Base-by-base conservation (phyloP, 2,329 filamentous ascomycete species). In the Xylariaceae sp. region DNA sequence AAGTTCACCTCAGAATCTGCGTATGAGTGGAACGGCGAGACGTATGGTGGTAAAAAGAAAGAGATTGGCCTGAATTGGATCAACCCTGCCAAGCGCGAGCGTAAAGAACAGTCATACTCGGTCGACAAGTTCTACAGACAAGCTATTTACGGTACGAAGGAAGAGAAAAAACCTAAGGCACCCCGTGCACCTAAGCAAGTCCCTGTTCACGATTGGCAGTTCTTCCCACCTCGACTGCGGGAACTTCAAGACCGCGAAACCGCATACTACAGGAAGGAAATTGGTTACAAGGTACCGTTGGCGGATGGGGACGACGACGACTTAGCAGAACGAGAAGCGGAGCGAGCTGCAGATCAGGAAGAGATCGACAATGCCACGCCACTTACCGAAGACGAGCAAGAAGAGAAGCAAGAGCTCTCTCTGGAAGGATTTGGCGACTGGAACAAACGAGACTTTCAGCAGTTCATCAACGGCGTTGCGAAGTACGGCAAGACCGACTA, bases 41-140 rank as follows among this genome's bases (percentile, higher is more conserved):
- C 91, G 57, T 98, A 98, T 63, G 87, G 89, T 39, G 87, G 86
- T 44, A 80, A 84, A 60, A 94, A 94, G 69, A 95, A 94, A 64
- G 89, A 95, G 37, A 88, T 96, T 49, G 89, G 88, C 37, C 78
- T 96, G 51, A 90, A 75, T 59, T 98, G 94, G 94, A 98, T 98
- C 69, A 95, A 98, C 57, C 94, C 93, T 2, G 83, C 91, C 13
- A 98, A 98, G 74, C 90, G 93, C 65, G 94, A 98, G 69, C 87
- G 93, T 57, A 98, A 97, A 65, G 91, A 97, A 60, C 89, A 96
- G 62, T 89, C 89, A 4, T 98, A 98, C 63, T 96, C 91, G 0
- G 95, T 98, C 72, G 94, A 98, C 64, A 95, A 96, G 65, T 98
- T 98, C 69, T 98, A 97, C 68, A 85, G 91, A 51, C 84, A 94